Base-by-base conservation (phyloP, 805 yeast species). In the Candida patagonica region DNA sequence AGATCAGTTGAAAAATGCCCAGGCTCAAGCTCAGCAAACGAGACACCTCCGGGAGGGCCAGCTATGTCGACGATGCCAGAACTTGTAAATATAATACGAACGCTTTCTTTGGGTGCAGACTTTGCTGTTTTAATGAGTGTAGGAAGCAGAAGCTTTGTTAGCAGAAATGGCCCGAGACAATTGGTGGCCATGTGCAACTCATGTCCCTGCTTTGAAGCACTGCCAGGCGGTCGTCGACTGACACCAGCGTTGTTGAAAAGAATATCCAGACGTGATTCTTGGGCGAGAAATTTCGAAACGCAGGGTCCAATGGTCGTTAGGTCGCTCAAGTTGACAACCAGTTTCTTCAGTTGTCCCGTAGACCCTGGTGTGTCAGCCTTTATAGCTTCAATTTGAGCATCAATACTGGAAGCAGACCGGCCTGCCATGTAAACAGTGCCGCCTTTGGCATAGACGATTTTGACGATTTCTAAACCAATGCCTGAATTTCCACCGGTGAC, bases 101-200 rank as follows among this genome's bases (percentile, higher is more conserved):
- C 55, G 7, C 66, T 57, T 34, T 47, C 49, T 1, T 54, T 43
- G 13, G 54, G 48, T 8, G 56, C 50, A 2, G 42, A 41, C 30
- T 52, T 42, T 2, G 63, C 57, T 1, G 70, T 54, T 21, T 58
- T 49, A 19, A 60, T 42, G 15, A 72, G 42, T 4, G 67, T 43
- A 6, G 70, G 68, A 17, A 55, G 57, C 34, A 70, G 49, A 10
- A 29, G 31, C 9, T 4, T 4, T 15, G 71, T 62, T 16, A 73
- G 53, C 13, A 70, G 50, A 38, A 60, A 66, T 21, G 71, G 70
- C 2, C 70, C 77, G 10, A 73, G 46, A 19, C 51, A 61, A 50
- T 71, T 73, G 16, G 66, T 64, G 10, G 73, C 78, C 35, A 69
- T 53, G 41, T 68, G 71, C 30, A 59, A 40, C 37, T 73, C 77